These are phyloP conservation scores for Lepraria neglecta DNA, from an alignment of 495 filamentous ascomycete species.

Conservation along the genomic window DNA sequence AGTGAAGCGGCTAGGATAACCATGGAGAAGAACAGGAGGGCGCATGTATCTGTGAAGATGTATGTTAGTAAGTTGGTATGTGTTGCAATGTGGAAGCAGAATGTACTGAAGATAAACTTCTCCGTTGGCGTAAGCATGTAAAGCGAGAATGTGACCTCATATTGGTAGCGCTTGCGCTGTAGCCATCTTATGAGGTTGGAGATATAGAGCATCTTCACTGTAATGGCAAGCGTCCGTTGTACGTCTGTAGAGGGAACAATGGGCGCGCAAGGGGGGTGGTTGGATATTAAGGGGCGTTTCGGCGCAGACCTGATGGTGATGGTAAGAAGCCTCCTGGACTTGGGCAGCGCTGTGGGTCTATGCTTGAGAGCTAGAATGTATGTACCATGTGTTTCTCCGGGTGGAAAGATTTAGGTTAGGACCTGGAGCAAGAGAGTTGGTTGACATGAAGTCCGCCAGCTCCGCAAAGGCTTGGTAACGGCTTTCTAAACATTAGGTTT, in stretches of 20 bases:
- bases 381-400: no score
- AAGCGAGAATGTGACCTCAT: conserved; percentile 75
- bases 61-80: conserved; percentile 9
- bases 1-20: conserved; percentile 77
- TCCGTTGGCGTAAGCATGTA: conserved; percentile 84
- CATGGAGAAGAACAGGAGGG: conserved; percentile 81
- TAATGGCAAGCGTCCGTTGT: background rate
- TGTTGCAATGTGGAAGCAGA: conserved; percentile 2
- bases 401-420: no score
- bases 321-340: no score
- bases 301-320: no score
- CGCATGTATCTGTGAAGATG: conserved; percentile 63
- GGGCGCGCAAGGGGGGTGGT: no score
- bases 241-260: background rate
- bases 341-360: no score
- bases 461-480: no score
- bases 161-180: conserved; percentile 76
- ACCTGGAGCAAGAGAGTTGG: no score
- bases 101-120: conserved; percentile 78
- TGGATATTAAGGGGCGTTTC: no score
- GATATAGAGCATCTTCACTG: conserved; percentile 38
- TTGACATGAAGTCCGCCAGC: no score
- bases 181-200: conserved; percentile 55
- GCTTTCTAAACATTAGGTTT: no score
- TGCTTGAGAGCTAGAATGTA: no score